A percentile compares a stretch with the other conserved stretches of the same genome.
Conservation (phyloP, 257 asterid species). For the Buddleja alternifolia region DNA sequence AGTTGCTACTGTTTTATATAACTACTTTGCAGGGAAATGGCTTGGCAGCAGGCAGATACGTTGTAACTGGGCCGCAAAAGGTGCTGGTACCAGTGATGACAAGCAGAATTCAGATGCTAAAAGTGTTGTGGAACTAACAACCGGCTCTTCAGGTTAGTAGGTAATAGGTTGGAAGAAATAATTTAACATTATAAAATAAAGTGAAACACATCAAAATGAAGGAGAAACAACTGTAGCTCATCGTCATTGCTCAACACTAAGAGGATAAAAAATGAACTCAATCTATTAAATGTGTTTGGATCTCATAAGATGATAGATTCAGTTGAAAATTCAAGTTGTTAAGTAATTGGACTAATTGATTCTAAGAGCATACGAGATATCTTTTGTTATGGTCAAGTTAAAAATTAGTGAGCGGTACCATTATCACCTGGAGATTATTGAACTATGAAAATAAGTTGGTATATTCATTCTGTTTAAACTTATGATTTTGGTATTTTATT, state of each 20-base stretch:
- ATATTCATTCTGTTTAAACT: too few relatives aligned
- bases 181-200: not conserved
- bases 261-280: too few relatives aligned
- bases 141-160: slow-evolving; percentile 69
- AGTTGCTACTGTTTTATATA: slow-evolving; percentile 20
- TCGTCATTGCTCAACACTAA: too few relatives aligned
- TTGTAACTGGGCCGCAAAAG: slow-evolving; percentile 95
- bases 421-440: not conserved
- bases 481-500: not conserved
- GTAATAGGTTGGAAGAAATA: slow-evolving; percentile 22
- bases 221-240: not conserved
- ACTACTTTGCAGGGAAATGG: slow-evolving; percentile 72
- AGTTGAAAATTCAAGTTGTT: too few relatives aligned
- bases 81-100: slow-evolving; percentile 77
- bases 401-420: not conserved
- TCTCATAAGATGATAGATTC: too few relatives aligned
- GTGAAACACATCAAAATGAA: not conserved
- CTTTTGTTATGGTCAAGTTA: too few relatives aligned
- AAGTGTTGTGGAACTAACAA: slow-evolving; percentile 81
- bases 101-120: slow-evolving; percentile 73
- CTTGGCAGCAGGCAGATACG: slow-evolving; percentile 96
- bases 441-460: not conserved
- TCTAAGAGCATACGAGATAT: too few relatives aligned
- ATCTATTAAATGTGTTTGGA: too few relatives aligned
- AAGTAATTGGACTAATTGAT: too few relatives aligned